phyloP scores from a whole-genome alignment of 768 basidiomycete species.

The Leccinum pellstonianum region DNA sequence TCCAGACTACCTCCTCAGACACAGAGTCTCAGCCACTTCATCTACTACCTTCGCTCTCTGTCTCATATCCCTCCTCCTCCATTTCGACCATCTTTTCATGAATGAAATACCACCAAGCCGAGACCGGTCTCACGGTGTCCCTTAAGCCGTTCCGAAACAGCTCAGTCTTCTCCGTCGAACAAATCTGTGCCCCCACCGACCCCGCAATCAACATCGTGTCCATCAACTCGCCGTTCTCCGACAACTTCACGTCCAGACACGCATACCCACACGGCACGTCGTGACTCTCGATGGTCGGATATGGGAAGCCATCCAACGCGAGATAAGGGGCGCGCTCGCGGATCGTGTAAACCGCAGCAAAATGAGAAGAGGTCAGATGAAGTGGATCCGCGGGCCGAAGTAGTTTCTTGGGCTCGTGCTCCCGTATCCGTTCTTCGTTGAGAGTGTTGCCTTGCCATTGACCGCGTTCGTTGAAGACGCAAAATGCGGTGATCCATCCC shows the following conservation, averaged over 20 bases:
- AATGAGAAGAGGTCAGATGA: conserved; percentile 25
- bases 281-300: conserved; percentile 28
- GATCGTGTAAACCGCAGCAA: conserved; percentile 27
- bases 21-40: neutral
- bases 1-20: neutral
- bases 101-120: conserved; percentile 34
- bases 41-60: neutral
- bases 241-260: conserved; percentile 29
- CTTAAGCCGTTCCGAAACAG: conserved; percentile 31
- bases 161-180: conserved; percentile 30
- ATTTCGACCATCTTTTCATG: conserved; percentile 1
- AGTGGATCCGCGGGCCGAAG: conserved; percentile 30
- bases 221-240: conserved; percentile 25
- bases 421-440: conserved; percentile 29
- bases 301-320: conserved; percentile 29
- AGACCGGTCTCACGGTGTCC: conserved; percentile 33
- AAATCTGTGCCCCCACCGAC: conserved; percentile 29
- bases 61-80: neutral
- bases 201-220: conserved; percentile 33
- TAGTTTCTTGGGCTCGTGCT: conserved; percentile 33
- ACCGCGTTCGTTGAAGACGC: conserved; percentile 33
- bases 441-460: conserved; percentile 33
- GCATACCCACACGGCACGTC: conserved; percentile 32
- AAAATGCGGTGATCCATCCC: conserved; percentile 42
- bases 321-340: conserved; percentile 23